Conservation (phyloP, 116 monocot species). For the Phalaenopsis hybrid region DNA sequence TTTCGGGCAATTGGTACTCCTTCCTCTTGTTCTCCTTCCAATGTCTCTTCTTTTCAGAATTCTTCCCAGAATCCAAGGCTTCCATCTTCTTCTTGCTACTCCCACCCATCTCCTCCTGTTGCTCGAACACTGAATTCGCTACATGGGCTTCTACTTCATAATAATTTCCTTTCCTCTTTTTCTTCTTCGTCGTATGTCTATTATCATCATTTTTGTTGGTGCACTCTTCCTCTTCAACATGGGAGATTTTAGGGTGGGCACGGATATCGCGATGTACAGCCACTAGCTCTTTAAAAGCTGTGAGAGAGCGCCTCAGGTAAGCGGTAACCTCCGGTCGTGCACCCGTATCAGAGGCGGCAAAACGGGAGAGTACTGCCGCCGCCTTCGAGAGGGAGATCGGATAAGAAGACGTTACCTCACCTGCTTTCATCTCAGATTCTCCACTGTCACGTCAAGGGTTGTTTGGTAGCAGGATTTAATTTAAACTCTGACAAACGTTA, state of each 20-base stretch:
- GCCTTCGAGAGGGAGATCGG: slow-evolving; percentile 21
- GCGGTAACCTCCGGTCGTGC: slow-evolving; percentile 17
- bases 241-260: neutral
- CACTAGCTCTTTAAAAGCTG: slow-evolving; percentile 19
- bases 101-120: neutral
- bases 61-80: neutral
- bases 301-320: slow-evolving; percentile 13
- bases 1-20: neutral
- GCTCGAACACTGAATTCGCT: neutral
- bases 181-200: neutral
- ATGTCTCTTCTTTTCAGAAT: neutral
- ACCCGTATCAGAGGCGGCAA: slow-evolving; percentile 14
- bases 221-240: neutral
- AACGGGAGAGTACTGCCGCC: slow-evolving; percentile 10
- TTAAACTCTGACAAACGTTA: too few relatives aligned
- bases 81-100: neutral
- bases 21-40: slow-evolving; percentile 13
- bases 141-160: too few relatives aligned
- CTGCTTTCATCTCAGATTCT: slow-evolving; percentile 20
- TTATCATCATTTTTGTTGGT: neutral
- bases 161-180: neutral
- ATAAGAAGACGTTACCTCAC: slow-evolving; percentile 10
- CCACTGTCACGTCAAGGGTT: neutral
- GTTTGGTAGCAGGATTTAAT: too few relatives aligned
- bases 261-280: slow-evolving; percentile 16